phyloP scores from a whole-genome alignment of 2,329 filamentous ascomycete species.

The Coccinonectria pachysandricola region DNA sequence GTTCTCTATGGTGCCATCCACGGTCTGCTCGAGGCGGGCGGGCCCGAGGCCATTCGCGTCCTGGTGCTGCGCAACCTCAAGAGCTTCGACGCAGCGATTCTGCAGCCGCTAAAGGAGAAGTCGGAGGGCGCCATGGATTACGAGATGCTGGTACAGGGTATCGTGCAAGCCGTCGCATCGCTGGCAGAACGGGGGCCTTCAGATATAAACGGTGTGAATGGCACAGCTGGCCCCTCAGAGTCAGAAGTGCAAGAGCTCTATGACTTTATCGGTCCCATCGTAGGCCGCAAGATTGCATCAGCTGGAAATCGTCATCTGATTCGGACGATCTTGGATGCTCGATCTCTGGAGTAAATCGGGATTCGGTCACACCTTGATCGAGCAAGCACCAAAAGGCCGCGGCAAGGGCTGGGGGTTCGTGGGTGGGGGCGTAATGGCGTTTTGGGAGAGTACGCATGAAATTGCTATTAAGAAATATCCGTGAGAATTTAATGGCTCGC shows the following conservation, averaged over 20 bases:
- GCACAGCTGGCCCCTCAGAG: constrained; percentile 24
- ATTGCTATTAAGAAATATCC: no score
- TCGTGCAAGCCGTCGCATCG: constrained; percentile 42
- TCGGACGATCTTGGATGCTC: constrained; percentile 43
- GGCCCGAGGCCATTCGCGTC: constrained; percentile 46
- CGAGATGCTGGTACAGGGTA: constrained; percentile 45
- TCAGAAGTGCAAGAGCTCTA: constrained; percentile 35
- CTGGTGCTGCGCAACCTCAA: constrained; percentile 47
- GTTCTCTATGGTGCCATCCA: constrained; percentile 84
- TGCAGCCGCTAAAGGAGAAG: constrained; percentile 43
- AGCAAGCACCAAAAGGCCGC: no score
- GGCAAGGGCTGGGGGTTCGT: no score
- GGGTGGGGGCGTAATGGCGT: no score
- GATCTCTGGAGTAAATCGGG: constrained; percentile 39
- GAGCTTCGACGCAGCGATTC: constrained; percentile 41
- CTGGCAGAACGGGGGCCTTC: constrained; percentile 26
- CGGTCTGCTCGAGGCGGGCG: constrained; percentile 70
- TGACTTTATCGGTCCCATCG: constrained; percentile 44
- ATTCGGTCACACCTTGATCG: no score
- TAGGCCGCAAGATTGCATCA: constrained; percentile 38
- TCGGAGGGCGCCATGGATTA: constrained; percentile 40
- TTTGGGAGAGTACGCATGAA: no score
- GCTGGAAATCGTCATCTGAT: constrained; percentile 38
- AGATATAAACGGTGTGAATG: constrained; percentile 31
- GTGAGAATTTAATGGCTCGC: no score